phyloP scores from a whole-genome alignment of 1,284 basidiomycete species.

The Xerocomus nothofagi region DNA sequence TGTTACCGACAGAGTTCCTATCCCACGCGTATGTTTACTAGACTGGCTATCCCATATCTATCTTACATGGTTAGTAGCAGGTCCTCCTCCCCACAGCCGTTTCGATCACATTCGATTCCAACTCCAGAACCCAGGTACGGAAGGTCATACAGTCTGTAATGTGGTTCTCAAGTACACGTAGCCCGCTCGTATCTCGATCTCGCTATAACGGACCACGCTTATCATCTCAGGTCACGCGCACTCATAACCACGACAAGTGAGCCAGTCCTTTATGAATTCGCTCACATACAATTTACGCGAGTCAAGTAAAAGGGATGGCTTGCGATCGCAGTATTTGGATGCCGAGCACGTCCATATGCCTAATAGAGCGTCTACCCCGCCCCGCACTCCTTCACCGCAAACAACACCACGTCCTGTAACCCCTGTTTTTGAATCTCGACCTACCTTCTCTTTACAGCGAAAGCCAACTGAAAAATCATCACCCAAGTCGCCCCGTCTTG shows the following conservation, averaged over 20 bases:
- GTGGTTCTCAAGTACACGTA: slow-evolving; percentile 17
- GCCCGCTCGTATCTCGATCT: slow-evolving; percentile 26
- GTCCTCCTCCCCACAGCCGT: slow-evolving; percentile 20
- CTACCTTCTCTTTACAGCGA: slow-evolving; percentile 12
- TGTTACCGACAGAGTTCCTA: slow-evolving; percentile 25
- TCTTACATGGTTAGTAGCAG: slow-evolving; percentile 15
- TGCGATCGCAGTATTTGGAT: slow-evolving; percentile 16
- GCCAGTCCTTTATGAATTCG: neutral
- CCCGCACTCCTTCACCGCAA: slow-evolving; percentile 17
- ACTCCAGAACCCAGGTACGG: slow-evolving; percentile 53
- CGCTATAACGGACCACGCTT: slow-evolving; percentile 8
- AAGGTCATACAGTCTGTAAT: neutral
- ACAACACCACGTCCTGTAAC: slow-evolving; percentile 17
- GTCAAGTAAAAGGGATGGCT: slow-evolving; percentile 1
- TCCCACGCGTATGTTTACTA: slow-evolving; percentile 18
- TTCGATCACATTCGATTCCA: slow-evolving; percentile 43
- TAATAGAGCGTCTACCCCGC: slow-evolving; percentile 22
- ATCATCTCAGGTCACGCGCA: slow-evolving; percentile 4
- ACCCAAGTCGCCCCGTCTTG: slow-evolving; percentile 12
- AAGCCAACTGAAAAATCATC: slow-evolving; percentile 1
- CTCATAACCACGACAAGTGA: slow-evolving; percentile 13
- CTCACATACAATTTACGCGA: slow-evolving; percentile 7
- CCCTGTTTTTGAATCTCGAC: slow-evolving; percentile 15
- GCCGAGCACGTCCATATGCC: neutral
- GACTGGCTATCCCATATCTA: neutral